Base-by-base conservation (phyloP, 257 asterid genomes). In the Solanum etuberosum region DNA sequence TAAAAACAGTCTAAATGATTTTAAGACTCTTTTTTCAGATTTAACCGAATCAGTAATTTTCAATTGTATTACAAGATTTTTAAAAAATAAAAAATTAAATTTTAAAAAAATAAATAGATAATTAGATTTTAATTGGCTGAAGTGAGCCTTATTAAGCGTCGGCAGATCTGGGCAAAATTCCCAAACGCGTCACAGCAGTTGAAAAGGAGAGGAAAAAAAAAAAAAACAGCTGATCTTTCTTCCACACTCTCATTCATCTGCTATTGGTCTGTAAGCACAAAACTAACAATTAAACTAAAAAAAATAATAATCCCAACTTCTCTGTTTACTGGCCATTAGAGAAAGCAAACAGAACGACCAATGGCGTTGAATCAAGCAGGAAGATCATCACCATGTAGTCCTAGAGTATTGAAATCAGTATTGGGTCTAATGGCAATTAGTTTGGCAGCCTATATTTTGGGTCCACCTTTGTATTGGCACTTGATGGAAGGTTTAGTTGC, bases 381-480 rank as follows among this genome's bases (percentile, higher is more conserved):
- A 35, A 35, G 82, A 73, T 35, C 82, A 35, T 67, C 57, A 27
- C 48, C 81, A 65, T 83, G 89, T 57, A 90, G 90, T 86, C 90
- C 92, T 18, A 90, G 93, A 86, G 88, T 93, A 88, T 76, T 93
- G 94, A 94, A 91, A 90, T 91, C 87, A n/a, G 94, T 88, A 5
- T 27, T 94, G 4, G 93, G 90, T 68, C 42, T 94, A n/a, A 90
- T 96, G 94, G 98, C 96, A 48, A 42, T 94, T 73, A 92, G 95
- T 90, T 83, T 94, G 86, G 94, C 89, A 38, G 93, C 94, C 3
- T 96, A 96, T 88, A 94, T 96, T 81, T 90, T 94, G 38, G 99
- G 98, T 2, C 99, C 99, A 29, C 98, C 98, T 77, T 90, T 96
- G 88, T 96, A 95, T 87, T 96, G 98, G 98, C 98, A 96, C 90